Evolutionary conservation across 148 eudicot genomes (phyloP), one percentile per base, ranked within the genome.

Genomic region (Chenopodium quinoa): DNA sequence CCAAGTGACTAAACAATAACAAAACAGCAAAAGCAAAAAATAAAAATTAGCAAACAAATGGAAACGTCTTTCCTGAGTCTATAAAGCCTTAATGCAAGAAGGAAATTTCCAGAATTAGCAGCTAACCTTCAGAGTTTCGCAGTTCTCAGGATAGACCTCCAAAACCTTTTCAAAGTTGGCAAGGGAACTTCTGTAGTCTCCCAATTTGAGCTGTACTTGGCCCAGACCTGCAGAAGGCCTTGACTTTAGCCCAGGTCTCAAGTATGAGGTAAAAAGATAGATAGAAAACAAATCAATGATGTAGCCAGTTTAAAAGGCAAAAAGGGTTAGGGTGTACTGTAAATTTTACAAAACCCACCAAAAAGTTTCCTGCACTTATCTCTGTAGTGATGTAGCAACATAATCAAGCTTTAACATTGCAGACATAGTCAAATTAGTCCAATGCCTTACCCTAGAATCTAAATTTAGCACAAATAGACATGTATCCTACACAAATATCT

Each of bases 111-210:
- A 46, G 5, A 31, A 46, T 14, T 70, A 32, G 70, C 47, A 64
- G 89, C 92, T 89, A 73, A 94, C 99, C 86, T 94, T 97, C 82
- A 97, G 76, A 68, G 97, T 89, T 81, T 94, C 99, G 71, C 97
- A 97, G 82, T 90, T 92, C 82, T 97, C 99, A 73, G 99, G 97
- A 84, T 91, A 88, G 79, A 91, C 98, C 87, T 97, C 98, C 90
- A 97, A 89, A 77, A 97, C 98, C 87, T 94, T 96, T 79, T 97
- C 99, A 84, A 92, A 97, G 87, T 97, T 94, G 47, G 88, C 77
- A 81, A 96, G 91, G 73, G 99, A 90, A 88, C 95, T 94, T 84
- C 88, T 86, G 60, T 91, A 89, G 84, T 96, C 98, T 86, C 97
- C 95, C 83, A 92, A 62, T 84, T 97, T 92, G 82, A 97, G 76